Evolutionary conservation across 2,329 filamentous ascomycete species (phyloP), one percentile per base, ranked within the genome.

Genomic region (Aspergillus aculeatinus): DNA sequence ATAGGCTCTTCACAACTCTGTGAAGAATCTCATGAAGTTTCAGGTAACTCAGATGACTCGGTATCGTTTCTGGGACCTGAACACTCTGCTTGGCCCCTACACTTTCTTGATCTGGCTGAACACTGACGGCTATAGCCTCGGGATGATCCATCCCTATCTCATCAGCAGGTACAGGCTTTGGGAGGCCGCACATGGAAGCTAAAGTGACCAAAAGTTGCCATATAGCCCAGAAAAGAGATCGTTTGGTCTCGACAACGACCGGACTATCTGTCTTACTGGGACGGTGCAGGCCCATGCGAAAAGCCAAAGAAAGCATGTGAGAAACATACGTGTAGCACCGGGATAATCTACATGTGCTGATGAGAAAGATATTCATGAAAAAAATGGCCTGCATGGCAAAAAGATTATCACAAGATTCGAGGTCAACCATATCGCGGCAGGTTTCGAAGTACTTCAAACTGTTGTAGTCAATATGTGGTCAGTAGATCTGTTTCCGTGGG

Each of bases 241-340:
- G 33, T 7, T 58, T 59, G 0, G 52, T 39, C 29, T 61, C 61
- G 1, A n/a, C 33, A 0, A 31, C 48, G 2, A 59, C 50, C 5
- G n/a, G 31, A 23, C 29, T 51, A 16, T 61, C 59, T 6, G 19
- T 51, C 14, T 55, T 31, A 6, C 19, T n/a, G 10, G 53, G 19
- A 11, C 49, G 59, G 29, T 63, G 61, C 4, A 59, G 55, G n/a
- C 56, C 58, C 56, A 63, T 59, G 12, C 61, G 61, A 11, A 61
- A n/a, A 0, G 61, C 59, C 16, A 63, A 11, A 3, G 61, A 61
- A 3, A 63, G 48, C 9, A 60, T 51, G 2, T 61, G 53, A 16
- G 44, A 59, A 4, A 63, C 50, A n/a, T 51, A 59, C 19, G 61
- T 59, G 25, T 59, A 63, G 27, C 57, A 55, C 5, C 57, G 49